Percentiles rank a stretch among this genome's conserved stretches.
Evolutionary conservation across 768 basidiomycete species (phyloP).

Genomic region (Pleurotus salmoneostramineus): DNA sequence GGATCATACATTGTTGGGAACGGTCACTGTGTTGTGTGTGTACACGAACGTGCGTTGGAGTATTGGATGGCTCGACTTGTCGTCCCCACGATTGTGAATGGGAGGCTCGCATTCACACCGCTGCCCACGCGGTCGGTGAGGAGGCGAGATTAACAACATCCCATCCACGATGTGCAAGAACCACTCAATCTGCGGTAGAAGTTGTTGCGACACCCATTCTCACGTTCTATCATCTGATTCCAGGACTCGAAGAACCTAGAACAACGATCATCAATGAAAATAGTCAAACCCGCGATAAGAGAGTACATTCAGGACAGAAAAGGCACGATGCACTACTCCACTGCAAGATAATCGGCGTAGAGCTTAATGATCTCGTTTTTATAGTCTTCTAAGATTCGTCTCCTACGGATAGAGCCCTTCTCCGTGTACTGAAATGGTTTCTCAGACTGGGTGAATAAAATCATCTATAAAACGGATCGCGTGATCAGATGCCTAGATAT

Average conservation of each 20-base stretch:
- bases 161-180: not conserved
- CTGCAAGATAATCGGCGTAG: slow-evolving; percentile 11
- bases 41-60: not conserved
- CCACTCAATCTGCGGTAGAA: not conserved
- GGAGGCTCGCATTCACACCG: not conserved
- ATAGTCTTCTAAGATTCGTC: slow-evolving; percentile 23
- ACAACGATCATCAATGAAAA: no score
- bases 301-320: no score
- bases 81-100: not conserved
- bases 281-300: no score
- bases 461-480: slow-evolving; percentile 21
- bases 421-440: slow-evolving; percentile 31
- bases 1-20: no score
- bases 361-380: slow-evolving; percentile 26
- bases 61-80: not conserved
- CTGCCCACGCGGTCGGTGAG: not conserved
- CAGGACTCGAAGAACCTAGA: no score
- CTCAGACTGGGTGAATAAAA: slow-evolving; percentile 20
- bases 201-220: not conserved
- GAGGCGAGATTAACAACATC: not conserved
- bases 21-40: no score
- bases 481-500: not conserved
- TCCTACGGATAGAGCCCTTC: slow-evolving; percentile 24
- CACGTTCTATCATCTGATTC: not conserved
- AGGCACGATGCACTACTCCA: no score